Conservation (phyloP, 768 basidiomycete genomes). For the Suillus lakei region DNA sequence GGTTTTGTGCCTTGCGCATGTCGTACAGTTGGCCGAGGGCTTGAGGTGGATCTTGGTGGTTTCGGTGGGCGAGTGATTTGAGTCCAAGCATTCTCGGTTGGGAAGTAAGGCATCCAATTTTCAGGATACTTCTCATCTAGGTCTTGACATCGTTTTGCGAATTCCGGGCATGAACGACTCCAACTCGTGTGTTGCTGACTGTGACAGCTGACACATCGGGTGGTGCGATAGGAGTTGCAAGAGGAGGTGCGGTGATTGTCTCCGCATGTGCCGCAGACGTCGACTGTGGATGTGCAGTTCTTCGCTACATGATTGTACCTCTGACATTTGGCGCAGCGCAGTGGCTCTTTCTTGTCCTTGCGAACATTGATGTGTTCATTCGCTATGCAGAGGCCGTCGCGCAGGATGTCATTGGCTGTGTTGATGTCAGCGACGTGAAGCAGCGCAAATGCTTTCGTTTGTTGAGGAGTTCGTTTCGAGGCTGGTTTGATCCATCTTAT, state of each 20-base stretch:
- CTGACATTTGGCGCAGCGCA: constrained; percentile 4
- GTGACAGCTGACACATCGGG: neutral
- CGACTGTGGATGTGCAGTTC: neutral
- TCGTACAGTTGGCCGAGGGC: too few species aligned
- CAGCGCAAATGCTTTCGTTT: constrained; percentile 23
- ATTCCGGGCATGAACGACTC: constrained; percentile 14
- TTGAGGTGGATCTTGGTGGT: neutral
- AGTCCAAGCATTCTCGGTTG: constrained; percentile 17
- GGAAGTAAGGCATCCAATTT: constrained; percentile 20
- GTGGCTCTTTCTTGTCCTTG: constrained; percentile 14
- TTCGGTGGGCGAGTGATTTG: constrained; percentile 4
- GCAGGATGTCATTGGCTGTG: constrained; percentile 28
- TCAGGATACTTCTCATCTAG: constrained; percentile 12
- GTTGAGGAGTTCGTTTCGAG: neutral
- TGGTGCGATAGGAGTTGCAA: neutral
- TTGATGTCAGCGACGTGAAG: constrained; percentile 21
- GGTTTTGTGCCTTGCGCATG: too few species aligned
- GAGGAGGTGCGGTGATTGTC: neutral
- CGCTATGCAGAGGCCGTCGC: constrained; percentile 22
- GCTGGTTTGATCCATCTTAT: neutral
- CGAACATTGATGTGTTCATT: constrained; percentile 17
- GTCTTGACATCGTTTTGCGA: neutral
- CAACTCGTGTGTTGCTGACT: constrained; percentile 11
- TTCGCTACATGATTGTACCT: neutral
- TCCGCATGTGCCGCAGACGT: constrained; percentile 9